Conservation (phyloP, 306 rosid genomes). For the Morella rubra region DNA sequence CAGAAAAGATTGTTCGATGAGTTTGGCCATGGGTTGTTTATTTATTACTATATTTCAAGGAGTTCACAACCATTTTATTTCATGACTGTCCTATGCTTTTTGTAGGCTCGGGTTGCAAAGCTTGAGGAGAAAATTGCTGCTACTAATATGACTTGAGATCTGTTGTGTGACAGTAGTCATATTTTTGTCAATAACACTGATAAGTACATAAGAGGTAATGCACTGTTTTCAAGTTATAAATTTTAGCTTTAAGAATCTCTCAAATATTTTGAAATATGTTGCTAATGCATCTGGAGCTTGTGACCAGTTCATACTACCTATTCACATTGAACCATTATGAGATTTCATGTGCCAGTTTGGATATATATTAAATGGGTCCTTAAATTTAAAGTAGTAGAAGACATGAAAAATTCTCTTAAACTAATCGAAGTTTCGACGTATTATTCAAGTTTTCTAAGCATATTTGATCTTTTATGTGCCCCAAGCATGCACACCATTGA, state of each 20-base stretch:
- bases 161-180: conserved; percentile 18
- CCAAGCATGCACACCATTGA: no score
- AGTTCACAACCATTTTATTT: conserved; percentile 2
- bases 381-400: neutral
- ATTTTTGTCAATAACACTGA: conserved; percentile 10
- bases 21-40: neutral
- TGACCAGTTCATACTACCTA: neutral
- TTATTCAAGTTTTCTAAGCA: no score
- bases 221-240: conserved; percentile 29
- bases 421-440: no score
- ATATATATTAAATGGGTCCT: no score
- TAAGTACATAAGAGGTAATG: conserved; percentile 9
- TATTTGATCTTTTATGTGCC: no score
- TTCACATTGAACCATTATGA: neutral
- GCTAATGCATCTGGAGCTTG: neutral
- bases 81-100: conserved; percentile 10
- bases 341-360: neutral
- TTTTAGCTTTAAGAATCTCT: neutral
- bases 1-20: neutral
- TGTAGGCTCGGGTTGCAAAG: conserved; percentile 60
- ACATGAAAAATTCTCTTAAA: no score
- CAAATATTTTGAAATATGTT: neutral
- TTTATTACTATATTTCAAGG: neutral
- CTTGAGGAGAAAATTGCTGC: conserved; percentile 62
- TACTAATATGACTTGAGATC: conserved; percentile 36